Evolutionary conservation across 1,284 basidiomycete genomes (phyloP), one percentile per base, ranked within the genome.

Genomic region (Sporisorium sorghi): DNA sequence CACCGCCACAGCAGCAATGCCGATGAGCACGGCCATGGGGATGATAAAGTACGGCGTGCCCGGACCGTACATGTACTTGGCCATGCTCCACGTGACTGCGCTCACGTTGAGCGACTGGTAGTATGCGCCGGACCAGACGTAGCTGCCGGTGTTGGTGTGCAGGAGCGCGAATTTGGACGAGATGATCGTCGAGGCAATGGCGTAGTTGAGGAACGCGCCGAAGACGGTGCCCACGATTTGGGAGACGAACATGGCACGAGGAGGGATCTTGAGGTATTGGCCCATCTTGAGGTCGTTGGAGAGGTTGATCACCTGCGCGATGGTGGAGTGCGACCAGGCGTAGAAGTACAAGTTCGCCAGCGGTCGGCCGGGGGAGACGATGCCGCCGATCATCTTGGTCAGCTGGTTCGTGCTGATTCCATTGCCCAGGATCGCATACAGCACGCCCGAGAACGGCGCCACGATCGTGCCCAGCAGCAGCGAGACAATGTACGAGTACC

Each of bases 231-330:
- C 66, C 14, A 64, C 54, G 12, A 71, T 42, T 24, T 79, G 77
- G 7, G 67, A 63, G 42, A 66, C 32, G 47, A 78, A 76, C 58
- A 76, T 73, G 42, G 53, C 37, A 2, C 68, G 61, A 5, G 52
- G 75, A 0, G 71, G 49, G 26, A 85, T 74, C 59, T 85, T 84
- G 44, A 80, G 32, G 28, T 68, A 80, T 24, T 78, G 76, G 1
- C 71, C 78, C 39, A 80, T 50, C 50, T 79, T 79, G 28, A 79
- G 73, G 35, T 73, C 63, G 48, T 61, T 49, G 5, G 55, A 58
- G 9, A 79, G 60, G 59, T 76, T 69, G 64, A 79, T 61, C 12
- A 62, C 55, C 15, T 76, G 73, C 0, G 43, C 42, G 30, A 79
- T 75, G 23, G 74, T 60, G 43, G 52, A 48, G 52, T 73, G 77